Evolutionary conservation across 2,329 filamentous ascomycete species (phyloP).

Genomic region (Eutypella sp.): DNA sequence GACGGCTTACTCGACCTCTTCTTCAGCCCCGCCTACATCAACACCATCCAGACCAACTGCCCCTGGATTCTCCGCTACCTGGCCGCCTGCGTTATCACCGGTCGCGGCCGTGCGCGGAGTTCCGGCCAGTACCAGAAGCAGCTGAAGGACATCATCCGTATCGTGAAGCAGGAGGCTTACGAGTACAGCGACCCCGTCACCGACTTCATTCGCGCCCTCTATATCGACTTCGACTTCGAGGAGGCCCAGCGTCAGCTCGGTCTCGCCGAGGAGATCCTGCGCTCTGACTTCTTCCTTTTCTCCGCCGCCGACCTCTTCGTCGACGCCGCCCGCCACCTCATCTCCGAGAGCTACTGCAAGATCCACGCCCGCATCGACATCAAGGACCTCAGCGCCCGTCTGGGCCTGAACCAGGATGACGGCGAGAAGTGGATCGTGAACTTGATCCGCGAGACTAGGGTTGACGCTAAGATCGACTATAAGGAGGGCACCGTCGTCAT

Average conservation of each 20-base stretch:
- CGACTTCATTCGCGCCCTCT: constrained; percentile 92
- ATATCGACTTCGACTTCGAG: constrained; percentile 94
- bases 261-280: constrained; percentile 85
- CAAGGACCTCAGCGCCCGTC: constrained; percentile 86
- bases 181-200: constrained; percentile 96
- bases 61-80: constrained; percentile 96
- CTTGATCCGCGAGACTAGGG: constrained; percentile 92
- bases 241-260: constrained; percentile 86
- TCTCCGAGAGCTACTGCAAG: constrained; percentile 99
- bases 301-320: constrained; percentile 83
- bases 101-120: constrained; percentile 76
- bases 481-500: constrained; percentile 98
- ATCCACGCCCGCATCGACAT: constrained; percentile 99
- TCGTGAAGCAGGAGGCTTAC: constrained; percentile 95
- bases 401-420: constrained; percentile 88
- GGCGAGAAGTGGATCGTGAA: constrained; percentile 99
- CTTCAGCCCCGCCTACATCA: constrained; percentile 97
- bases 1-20: constrained; percentile 92
- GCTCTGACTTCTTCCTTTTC: constrained; percentile 91
- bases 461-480: constrained; percentile 99
- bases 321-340: constrained; percentile 89
- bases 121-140: constrained; percentile 92
- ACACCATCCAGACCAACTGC: constrained; percentile 97
- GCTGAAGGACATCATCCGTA: constrained; percentile 92
- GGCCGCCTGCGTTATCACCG: constrained; percentile 89